Evolutionary conservation across 192 early-diverging fungal genomes (phyloP), one percentile per base, ranked within the genome.

Genomic region (Umbelopsis isabellina): DNA sequence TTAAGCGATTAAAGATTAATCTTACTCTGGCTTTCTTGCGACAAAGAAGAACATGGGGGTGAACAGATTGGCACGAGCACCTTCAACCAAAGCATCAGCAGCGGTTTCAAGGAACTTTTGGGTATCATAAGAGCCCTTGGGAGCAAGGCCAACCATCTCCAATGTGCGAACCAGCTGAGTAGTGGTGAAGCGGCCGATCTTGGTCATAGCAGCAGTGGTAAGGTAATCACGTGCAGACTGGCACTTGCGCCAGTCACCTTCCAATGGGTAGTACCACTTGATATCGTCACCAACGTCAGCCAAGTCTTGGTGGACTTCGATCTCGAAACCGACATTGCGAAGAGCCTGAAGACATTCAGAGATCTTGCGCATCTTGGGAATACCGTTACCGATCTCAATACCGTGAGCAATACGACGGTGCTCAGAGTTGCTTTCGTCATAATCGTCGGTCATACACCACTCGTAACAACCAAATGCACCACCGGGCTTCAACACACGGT

Each of bases 21-120:
- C 41, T 47, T 73, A 49, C 50, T 35, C 68, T 44, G 91, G 92
- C 78, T 94, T 92, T 67, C 83, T 83, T 13, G 87, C 91, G 67
- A 90, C 87, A 45, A 94, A 89, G 68, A 92, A 90, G 84, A 90
- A 97, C 97, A 98, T 98, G 71, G 97, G 97, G 12, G 97, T 98
- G 72, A 97, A 96, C 53, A 98, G 79, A 58, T 91, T 85, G 72
- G 87, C 70, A 74, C 86, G 84, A 21, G 88, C 97, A 66, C 94
- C 93, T 46, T 82, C 86, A 35, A 94, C 88, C n/a, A 97, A 84
- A 72, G 87, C 81, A 79, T 95, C 92, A 10, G 92, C 91, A 27
- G 90, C 97, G 2, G 86, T 88, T 66, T 90, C 86, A 70, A 98
- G 84, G 49, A 97, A 82, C 22, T 85, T 81, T 68, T 94, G 93